Evolutionary conservation across 345 rosid genomes (phyloP).

Genomic region (Ceriops zippeliana): DNA sequence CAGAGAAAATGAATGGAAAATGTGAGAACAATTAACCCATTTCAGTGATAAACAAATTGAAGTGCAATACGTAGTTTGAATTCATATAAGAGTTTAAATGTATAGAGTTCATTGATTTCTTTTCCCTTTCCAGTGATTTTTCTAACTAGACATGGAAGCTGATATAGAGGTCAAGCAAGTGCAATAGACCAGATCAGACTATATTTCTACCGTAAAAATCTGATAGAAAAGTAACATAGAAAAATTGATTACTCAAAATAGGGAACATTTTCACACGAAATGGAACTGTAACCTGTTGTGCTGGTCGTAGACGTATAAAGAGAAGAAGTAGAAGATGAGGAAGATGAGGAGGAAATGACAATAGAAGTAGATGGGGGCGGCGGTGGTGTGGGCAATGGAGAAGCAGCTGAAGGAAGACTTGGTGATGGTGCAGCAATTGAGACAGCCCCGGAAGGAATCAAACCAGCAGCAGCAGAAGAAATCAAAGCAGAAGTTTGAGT

Average conservation of each 20-base stretch:
- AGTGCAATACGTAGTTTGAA: too few species aligned
- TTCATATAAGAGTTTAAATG: too few species aligned
- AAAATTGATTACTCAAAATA: conserved; percentile 34
- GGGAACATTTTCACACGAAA: conserved; percentile 49
- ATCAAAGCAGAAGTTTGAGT: conserved; percentile 23
- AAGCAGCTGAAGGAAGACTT: conserved; percentile 16
- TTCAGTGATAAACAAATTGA: too few species aligned
- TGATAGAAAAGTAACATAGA: neutral
- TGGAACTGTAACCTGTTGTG: conserved; percentile 43
- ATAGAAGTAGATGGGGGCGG: conserved; percentile 39
- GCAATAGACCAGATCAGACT: neutral
- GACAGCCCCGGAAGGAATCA: conserved; percentile 18
- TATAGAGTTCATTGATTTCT: neutral
- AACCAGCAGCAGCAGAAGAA: conserved; percentile 20
- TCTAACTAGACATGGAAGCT: neutral
- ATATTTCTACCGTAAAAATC: neutral
- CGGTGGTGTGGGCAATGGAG: conserved; percentile 20
- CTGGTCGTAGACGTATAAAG: conserved; percentile 41
- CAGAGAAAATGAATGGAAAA: too few species aligned
- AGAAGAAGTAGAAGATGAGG: conserved; percentile 46
- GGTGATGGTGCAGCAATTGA: conserved; percentile 29
- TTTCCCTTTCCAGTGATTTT: neutral
- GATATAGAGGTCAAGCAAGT: neutral
- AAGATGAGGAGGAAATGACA: conserved; percentile 38
- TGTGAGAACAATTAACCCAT: too few species aligned